Conservation (phyloP, 495 filamentous ascomycete species). For the Amorphotheca resinae region DNA sequence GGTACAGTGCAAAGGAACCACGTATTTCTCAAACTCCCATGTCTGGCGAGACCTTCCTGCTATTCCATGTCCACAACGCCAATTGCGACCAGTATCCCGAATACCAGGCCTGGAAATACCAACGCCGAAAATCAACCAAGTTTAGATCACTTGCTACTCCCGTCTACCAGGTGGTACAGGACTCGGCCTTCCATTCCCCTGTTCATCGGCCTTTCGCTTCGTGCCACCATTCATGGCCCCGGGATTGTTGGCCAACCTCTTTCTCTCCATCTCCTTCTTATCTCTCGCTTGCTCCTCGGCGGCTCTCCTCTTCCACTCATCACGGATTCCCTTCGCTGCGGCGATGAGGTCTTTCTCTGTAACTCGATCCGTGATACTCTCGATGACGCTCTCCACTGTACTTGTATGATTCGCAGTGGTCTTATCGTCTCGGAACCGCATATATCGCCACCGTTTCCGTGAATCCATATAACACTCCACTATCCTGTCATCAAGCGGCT, state of each 20-base stretch:
- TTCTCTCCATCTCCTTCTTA: constrained; percentile 16
- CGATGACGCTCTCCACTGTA: constrained; percentile 67
- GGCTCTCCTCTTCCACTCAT: constrained; percentile 53
- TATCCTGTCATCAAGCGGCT: constrained; percentile 69
- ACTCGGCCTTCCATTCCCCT: constrained; percentile 17
- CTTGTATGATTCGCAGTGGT: constrained; percentile 75
- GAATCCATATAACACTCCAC: constrained; percentile 78
- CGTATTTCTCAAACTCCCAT: no score
- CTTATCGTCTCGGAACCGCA: constrained; percentile 85
- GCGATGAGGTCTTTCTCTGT: constrained; percentile 38
- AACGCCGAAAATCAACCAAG: no score
- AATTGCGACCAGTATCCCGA: no score
- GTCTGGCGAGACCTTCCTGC: no score
- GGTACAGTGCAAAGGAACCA: no score
- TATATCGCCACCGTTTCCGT: constrained; percentile 64
- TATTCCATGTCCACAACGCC: no score
- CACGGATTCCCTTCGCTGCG: constrained; percentile 51
- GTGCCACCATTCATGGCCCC: constrained; percentile 4
- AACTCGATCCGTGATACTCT: constrained; percentile 67
- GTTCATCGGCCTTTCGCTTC: constrained; percentile 21
- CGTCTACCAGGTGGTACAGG: constrained; percentile 13
- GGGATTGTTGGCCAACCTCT: constrained; percentile 5
- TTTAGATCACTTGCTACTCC: not conserved
- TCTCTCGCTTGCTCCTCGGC: constrained; percentile 11
- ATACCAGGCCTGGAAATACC: no score